These are phyloP conservation scores for Oemleria cerasiformis DNA, from an alignment of 306 rosid genomes.

Conservation along the genomic window DNA sequence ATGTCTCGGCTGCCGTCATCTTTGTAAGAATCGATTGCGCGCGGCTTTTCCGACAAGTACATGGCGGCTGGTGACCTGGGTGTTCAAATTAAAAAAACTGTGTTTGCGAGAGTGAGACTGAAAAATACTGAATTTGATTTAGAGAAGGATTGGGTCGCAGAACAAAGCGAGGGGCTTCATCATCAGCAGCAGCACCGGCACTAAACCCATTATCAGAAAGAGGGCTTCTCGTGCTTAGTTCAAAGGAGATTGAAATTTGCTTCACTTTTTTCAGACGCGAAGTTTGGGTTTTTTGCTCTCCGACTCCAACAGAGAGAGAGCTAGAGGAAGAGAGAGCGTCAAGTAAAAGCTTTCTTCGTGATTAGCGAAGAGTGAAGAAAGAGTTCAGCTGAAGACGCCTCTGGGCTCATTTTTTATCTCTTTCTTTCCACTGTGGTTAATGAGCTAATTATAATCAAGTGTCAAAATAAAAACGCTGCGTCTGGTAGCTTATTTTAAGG, in stretches of 20 bases:
- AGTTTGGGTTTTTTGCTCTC: conserved; percentile 8
- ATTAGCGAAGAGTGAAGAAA: neutral
- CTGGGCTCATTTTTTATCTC: neutral
- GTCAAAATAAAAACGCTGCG: neutral
- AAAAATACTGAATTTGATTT: neutral
- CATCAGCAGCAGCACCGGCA: conserved; percentile 8
- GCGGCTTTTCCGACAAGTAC: conserved; percentile 77
- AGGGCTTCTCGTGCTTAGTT: neutral
- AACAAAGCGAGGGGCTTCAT: conserved; percentile 4
- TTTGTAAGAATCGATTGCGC: conserved; percentile 68
- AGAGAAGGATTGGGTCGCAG: neutral
- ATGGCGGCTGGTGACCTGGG: conserved; percentile 24
- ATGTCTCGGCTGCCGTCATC: conserved; percentile 54
- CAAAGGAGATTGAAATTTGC: neutral
- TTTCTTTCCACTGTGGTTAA: neutral
- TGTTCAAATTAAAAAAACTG: neutral
- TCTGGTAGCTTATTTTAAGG: neutral
- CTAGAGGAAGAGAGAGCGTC: conserved; percentile 12
- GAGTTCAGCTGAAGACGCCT: neutral
- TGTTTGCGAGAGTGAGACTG: neutral
- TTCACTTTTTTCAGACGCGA: conserved; percentile 7
- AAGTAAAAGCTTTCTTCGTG: conserved; percentile 16
- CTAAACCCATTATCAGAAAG: conserved; percentile 1
- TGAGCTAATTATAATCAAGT: neutral
- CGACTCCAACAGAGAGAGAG: neutral